phyloP scores from a whole-genome alignment of 768 basidiomycete species.

The Sutorius australiensis region DNA sequence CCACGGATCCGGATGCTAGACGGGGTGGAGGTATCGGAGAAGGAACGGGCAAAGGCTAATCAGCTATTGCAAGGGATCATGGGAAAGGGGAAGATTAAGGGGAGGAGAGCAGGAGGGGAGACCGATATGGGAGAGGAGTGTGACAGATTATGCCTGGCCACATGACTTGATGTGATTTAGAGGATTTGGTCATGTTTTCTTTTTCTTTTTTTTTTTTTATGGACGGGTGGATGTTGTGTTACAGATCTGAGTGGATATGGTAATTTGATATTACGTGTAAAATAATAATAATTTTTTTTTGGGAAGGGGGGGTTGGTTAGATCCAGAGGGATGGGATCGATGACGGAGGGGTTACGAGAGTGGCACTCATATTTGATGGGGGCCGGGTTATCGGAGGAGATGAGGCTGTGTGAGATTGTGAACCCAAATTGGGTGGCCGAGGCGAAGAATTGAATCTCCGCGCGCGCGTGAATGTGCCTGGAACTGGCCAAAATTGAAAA shows the following conservation, averaged over 20 bases:
- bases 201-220: not conserved
- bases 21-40: constrained; percentile 76
- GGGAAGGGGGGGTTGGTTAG: not conserved
- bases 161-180: constrained; percentile 24
- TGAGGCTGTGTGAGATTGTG: constrained; percentile 24
- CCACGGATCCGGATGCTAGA: constrained; percentile 68
- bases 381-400: constrained; percentile 10
- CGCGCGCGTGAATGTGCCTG: constrained; percentile 27
- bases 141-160: constrained; percentile 32
- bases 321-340: constrained; percentile 3
- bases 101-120: constrained; percentile 15
- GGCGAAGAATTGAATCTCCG: constrained; percentile 20
- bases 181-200: not conserved
- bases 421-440: constrained; percentile 21
- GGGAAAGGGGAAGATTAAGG: constrained; percentile 39
- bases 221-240: not conserved
- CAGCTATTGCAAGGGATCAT: constrained; percentile 57
- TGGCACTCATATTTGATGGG: constrained; percentile 14
- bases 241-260: constrained; percentile 13
- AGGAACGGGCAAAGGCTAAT: constrained; percentile 82
- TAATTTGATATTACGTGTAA: constrained; percentile 9
- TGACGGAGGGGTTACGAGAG: constrained; percentile 23
- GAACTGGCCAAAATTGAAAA: constrained; percentile 20
- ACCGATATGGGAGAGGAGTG: constrained; percentile 15
- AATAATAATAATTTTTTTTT: constrained; percentile 4